These are phyloP conservation scores for Ananas comosus DNA, from an alignment of 176 grass and related monocot genomes.

Conservation along the genomic window DNA sequence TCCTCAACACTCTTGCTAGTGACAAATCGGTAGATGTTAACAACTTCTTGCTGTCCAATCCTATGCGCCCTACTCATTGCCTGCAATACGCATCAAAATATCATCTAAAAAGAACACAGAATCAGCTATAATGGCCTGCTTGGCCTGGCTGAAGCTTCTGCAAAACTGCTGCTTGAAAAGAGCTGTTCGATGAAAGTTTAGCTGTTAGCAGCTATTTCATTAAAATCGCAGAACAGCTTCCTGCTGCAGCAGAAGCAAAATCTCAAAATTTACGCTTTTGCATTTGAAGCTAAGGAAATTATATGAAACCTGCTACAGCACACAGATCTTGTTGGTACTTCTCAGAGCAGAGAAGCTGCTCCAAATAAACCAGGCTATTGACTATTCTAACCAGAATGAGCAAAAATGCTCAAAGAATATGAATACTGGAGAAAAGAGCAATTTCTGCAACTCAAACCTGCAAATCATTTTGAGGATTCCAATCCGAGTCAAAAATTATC, in stretches of 20 bases:
- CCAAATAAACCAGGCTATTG: too few species aligned
- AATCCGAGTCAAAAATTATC: conserved; percentile 97
- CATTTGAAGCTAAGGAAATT: too few species aligned
- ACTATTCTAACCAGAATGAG: not conserved
- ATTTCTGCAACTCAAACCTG: conserved; percentile 37
- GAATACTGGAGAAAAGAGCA: not conserved
- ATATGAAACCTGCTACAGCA: too few species aligned
- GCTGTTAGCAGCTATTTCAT: too few species aligned
- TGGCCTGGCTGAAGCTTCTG: too few species aligned
- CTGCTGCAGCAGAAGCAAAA: not conserved
- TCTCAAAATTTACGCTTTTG: too few species aligned
- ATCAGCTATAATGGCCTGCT: not conserved
- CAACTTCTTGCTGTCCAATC: conserved; percentile 97
- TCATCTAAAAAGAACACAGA: not conserved
- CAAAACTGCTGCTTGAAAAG: too few species aligned
- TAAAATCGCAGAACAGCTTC: too few species aligned
- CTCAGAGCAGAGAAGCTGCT: too few species aligned
- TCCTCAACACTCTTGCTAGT: conserved; percentile 99
- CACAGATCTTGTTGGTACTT: too few species aligned
- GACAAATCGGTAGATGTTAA: conserved; percentile 97
- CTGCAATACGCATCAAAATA: conserved; percentile 24
- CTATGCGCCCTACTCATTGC: conserved; percentile 99
- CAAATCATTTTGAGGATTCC: conserved; percentile 99
- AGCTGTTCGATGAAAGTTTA: too few species aligned
- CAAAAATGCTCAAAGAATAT: not conserved